These are phyloP conservation scores for Fusarium pilosicola DNA, from an alignment of 2,329 filamentous ascomycete genomes.

Conservation along the genomic window DNA sequence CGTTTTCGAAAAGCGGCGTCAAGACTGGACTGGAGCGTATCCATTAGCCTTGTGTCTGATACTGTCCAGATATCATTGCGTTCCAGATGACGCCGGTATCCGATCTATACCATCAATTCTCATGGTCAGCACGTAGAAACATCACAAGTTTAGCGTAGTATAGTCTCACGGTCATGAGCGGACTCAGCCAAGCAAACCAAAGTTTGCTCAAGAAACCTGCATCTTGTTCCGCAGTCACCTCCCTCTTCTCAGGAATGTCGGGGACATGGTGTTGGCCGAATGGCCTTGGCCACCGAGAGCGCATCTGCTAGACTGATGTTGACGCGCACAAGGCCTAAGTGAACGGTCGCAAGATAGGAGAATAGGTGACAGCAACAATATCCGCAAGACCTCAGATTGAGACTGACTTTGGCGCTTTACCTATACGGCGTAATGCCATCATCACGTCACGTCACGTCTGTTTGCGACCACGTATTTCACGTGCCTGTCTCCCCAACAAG, in stretches of 20 bases:
- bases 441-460: neutral
- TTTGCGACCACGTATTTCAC: neutral
- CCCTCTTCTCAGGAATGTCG: neutral
- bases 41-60: neutral
- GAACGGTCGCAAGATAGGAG: neutral
- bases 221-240: neutral
- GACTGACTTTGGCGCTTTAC: neutral
- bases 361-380: neutral
- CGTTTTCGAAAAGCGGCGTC: neutral
- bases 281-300: neutral
- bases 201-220: neutral
- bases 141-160: neutral
- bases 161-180: neutral
- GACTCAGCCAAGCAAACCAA: neutral
- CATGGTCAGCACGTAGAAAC: neutral
- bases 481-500: neutral
- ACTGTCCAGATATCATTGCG: neutral
- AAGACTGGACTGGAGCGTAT: neutral
- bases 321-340: neutral
- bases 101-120: neutral
- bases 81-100: neutral
- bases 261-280: neutral
- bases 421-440: neutral
- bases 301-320: neutral
- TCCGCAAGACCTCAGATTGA: neutral